phyloP scores from a whole-genome alignment of 2,329 filamentous ascomycete species.

The Acrodontium crateriforme region DNA sequence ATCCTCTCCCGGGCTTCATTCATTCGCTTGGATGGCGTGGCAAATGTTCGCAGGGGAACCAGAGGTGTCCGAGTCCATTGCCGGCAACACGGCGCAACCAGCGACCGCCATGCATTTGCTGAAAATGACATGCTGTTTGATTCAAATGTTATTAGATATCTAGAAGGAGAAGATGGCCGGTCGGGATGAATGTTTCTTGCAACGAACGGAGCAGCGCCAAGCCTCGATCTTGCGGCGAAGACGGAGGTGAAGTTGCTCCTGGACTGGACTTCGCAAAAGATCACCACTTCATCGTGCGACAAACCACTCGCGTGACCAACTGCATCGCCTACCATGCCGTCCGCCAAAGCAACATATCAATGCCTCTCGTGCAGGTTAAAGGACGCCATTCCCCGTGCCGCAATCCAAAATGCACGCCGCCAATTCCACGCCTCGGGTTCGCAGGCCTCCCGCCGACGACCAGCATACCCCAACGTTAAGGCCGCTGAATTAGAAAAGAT shows the following conservation, averaged over 20 bases:
- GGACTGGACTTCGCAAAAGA: no score
- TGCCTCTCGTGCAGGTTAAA: constrained; percentile 21
- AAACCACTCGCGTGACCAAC: background rate
- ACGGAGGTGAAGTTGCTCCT: no score
- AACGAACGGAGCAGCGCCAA: no score
- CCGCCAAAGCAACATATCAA: constrained; percentile 16
- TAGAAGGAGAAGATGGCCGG: no score
- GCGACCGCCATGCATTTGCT: no score
- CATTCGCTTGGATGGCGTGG: constrained; percentile 5
- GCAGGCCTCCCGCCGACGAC: constrained; percentile 25
- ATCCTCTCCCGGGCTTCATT: constrained; percentile 10
- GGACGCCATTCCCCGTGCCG: constrained; percentile 6
- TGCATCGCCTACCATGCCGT: constrained; percentile 9
- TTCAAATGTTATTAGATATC: no score
- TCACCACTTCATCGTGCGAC: background rate
- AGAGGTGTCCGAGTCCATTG: constrained; percentile 15
- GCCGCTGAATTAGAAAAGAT: constrained; percentile 9
- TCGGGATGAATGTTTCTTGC: no score
- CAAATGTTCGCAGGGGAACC: constrained; percentile 15
- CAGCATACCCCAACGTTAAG: constrained; percentile 31
- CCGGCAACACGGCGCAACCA: no score
- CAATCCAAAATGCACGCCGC: constrained; percentile 15
- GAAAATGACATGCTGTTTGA: no score
- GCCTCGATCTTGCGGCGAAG: no score
- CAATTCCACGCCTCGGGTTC: constrained; percentile 29